Conservation (phyloP, 306 rosid species). For the Medicago arabica region DNA sequence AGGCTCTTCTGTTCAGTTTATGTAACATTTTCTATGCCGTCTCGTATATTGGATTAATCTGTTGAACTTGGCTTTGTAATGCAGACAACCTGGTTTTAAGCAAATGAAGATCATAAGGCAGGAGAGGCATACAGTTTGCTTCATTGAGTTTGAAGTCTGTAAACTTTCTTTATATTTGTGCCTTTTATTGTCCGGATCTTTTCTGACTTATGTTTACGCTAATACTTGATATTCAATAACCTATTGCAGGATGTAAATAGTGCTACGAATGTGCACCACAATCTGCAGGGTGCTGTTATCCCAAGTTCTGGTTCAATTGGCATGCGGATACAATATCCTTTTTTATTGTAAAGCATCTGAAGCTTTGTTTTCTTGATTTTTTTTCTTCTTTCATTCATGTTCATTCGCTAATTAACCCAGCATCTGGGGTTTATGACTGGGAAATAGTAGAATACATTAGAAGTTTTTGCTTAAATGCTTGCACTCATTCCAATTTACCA, state of each 20-base stretch:
- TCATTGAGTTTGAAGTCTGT: conserved; percentile 98
- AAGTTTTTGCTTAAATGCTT: conserved; percentile 14
- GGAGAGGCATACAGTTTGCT: conserved; percentile 99
- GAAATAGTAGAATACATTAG: neutral
- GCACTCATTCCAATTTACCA: conserved; percentile 9
- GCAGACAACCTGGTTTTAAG: conserved; percentile 98
- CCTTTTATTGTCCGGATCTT: conserved; percentile 21
- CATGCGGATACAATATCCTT: conserved; percentile 99
- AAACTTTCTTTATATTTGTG: conserved; percentile 28
- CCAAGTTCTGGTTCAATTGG: conserved; percentile 99
- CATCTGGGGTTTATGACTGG: conserved; percentile 2
- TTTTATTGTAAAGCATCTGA: conserved; percentile 35
- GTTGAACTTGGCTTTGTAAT: conserved; percentile 40
- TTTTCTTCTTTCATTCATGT: neutral
- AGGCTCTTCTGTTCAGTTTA: conserved; percentile 28
- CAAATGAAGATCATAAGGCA: conserved; percentile 98
- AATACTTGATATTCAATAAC: conserved; percentile 28
- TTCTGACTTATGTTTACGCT: conserved; percentile 6
- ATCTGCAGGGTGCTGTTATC: conserved; percentile 96
- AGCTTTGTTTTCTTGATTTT: conserved; percentile 19
- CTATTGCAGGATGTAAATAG: conserved; percentile 84
- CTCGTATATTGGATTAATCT: conserved; percentile 23
- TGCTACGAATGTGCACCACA: conserved; percentile 89
- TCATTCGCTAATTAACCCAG: neutral
- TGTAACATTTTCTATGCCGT: conserved; percentile 13